A percentile compares a stretch with the other conserved stretches of the same genome.
phyloP scores from a whole-genome alignment of 805 yeast species.

The Lachancea lanzarotensis region DNA sequence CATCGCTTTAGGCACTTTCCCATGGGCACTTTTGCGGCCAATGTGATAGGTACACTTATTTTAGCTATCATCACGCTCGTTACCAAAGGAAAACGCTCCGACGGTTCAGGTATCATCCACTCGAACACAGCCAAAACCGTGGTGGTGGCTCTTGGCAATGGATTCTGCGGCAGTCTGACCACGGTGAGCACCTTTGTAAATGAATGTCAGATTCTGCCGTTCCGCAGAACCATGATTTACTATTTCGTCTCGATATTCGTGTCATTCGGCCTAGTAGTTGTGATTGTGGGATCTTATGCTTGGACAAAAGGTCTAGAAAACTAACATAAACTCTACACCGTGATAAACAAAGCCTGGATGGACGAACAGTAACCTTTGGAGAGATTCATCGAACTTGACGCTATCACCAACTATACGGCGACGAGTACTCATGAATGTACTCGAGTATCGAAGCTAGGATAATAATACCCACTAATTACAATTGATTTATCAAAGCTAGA shows the following conservation, averaged over 20 bases:
- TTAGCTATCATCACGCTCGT: conserved; percentile 20
- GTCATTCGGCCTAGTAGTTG: conserved; percentile 44
- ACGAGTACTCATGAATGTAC: not conserved
- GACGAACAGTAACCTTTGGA: too few species aligned
- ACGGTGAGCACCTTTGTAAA: conserved; percentile 74
- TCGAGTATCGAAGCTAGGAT: not conserved
- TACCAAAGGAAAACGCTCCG: conserved; percentile 36
- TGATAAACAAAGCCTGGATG: too few species aligned
- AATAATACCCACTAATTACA: too few species aligned
- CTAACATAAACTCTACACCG: not conserved
- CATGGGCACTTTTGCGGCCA: conserved; percentile 45
- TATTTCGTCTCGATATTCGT: conserved; percentile 40
- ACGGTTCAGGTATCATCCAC: conserved; percentile 27
- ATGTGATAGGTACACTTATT: conserved; percentile 36
- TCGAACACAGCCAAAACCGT: conserved; percentile 41
- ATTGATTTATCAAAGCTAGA: too few species aligned
- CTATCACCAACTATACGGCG: not conserved
- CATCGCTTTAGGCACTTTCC: conserved; percentile 42
- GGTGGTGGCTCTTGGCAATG: conserved; percentile 49
- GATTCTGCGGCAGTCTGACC: conserved; percentile 64
- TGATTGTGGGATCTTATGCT: conserved; percentile 63
- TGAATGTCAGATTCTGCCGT: conserved; percentile 45
- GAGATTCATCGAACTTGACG: too few species aligned
- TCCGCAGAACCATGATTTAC: conserved; percentile 43
- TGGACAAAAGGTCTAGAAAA: conserved; percentile 46